Base-by-base conservation (phyloP, 1,284 basidiomycete genomes). In the Apiotrichum akiyoshidainum region DNA sequence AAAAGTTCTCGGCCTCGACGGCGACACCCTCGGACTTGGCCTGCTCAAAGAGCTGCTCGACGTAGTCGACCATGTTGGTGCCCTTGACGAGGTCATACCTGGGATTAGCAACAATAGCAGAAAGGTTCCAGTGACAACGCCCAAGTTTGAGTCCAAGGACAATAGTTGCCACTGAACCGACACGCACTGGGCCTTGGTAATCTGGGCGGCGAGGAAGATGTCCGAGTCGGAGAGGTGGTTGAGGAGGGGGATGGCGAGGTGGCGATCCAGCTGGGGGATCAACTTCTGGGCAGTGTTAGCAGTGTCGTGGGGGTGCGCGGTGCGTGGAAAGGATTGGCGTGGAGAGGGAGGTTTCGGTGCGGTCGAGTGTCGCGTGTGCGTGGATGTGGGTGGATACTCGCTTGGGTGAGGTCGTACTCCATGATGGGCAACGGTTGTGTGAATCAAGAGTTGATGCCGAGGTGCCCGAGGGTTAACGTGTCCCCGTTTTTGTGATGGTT, bases 31-130 rank as follows among this genome's bases (percentile, higher is more conserved):
- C 60, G 39, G 42, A 80, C 61, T 89, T 80, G 42, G 90, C 81
- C 79, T 90, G 85, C 72, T 87, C 81, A 73, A 92, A 92, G 66
- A 95, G 79, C 68, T 83, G 83, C 62, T 88, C 83, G 44, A 89
- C 86, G 71, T 93, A 96, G 78, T 93, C 91, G 61, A 94, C 87
- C 92, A 96, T 94, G 79, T 96, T 95, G 52, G 93, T 99, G 66
- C 88, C 90, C 77, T 92, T 95, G 58, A 92, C 91, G 57, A 98
- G 87, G 74, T 98, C 94, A 89, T 97, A 96, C 79, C 77, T 78
- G 62, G 13, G 37, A 19, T 31, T 63, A 44, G 60, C 58, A 17
- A 31, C 1, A 21, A 31, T 7, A 31, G 26, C 26, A 31, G 26
- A 31, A 31, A 4, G 12, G 4, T 46, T 2, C 2, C 45, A 46